Percentiles rank a stretch among this genome's conserved stretches.
phyloP scores from a whole-genome alignment of 768 basidiomycete genomes.

The Exsudoporus frostii region DNA sequence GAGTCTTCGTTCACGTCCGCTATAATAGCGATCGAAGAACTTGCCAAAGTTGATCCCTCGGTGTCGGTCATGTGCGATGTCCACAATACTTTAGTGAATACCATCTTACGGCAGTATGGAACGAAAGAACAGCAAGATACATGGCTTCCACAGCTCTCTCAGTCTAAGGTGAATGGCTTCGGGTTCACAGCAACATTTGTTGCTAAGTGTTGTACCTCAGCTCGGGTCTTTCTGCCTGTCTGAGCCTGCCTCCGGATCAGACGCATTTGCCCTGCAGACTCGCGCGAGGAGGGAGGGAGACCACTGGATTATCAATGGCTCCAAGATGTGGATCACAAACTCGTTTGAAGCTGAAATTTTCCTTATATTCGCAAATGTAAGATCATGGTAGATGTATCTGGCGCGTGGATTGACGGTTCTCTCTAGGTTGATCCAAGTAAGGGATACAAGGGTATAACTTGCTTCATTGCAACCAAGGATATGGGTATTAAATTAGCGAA shows the following conservation, averaged over 20 bases:
- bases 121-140: conserved; percentile 81
- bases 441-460: conserved; percentile 99
- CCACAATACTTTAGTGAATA: conserved; percentile 98
- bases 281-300: conserved; percentile 86
- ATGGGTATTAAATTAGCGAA: conserved; percentile 98
- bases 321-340: conserved; percentile 99
- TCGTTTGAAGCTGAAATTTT: conserved; percentile 88
- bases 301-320: conserved; percentile 88
- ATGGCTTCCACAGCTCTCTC: conserved; percentile 81
- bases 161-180: conserved; percentile 56
- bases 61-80: conserved; percentile 97
- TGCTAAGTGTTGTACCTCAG: conserved; percentile 40
- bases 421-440: conserved; percentile 76
- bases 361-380: conserved; percentile 92
- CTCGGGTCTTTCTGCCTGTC: conserved; percentile 95
- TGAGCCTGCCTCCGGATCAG: conserved; percentile 89
- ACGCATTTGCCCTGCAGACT: conserved; percentile 95
- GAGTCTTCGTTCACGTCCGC: conserved; percentile 92
- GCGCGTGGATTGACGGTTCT: not conserved
- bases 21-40: conserved; percentile 95
- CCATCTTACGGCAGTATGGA: conserved; percentile 84
- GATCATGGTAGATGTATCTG: conserved; percentile 18
- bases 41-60: conserved; percentile 93
- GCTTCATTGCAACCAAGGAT: conserved; percentile 93
- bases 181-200: not conserved